These are phyloP conservation scores for Venturia asperata DNA, from an alignment of 2,329 filamentous ascomycete genomes.

Conservation along the genomic window DNA sequence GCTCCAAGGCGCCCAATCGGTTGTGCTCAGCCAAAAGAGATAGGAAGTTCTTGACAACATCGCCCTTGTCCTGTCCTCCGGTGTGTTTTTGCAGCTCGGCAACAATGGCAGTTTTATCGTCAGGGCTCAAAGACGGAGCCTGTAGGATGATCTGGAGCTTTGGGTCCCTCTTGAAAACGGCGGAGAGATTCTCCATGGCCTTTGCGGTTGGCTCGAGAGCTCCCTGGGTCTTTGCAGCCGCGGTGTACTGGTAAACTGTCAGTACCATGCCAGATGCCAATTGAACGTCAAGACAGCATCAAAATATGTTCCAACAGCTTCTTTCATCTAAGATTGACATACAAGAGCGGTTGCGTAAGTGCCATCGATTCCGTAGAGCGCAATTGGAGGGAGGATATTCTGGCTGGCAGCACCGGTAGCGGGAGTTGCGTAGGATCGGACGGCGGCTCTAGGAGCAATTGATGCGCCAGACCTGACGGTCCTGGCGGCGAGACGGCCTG, in stretches of 20 bases:
- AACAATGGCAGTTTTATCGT: conserved; percentile 82
- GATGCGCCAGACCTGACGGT: conserved; percentile 17
- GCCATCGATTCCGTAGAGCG: conserved; percentile 92
- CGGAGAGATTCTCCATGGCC: conserved; percentile 64
- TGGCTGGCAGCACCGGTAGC: conserved; percentile 50
- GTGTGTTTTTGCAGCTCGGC: conserved; percentile 80
- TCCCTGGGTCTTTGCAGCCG: conserved; percentile 77
- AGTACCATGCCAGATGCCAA: conserved; percentile 4
- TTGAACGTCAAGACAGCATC: background rate
- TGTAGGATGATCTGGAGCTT: conserved; percentile 71
- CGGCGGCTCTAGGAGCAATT: conserved; percentile 43
- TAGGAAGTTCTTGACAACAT: conserved; percentile 92
- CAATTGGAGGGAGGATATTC: conserved; percentile 67
- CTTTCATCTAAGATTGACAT: conserved; percentile 40
- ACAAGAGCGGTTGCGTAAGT: conserved; percentile 98
- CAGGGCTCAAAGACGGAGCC: conserved; percentile 68
- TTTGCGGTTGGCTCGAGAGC: conserved; percentile 78
- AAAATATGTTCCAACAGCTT: background rate
- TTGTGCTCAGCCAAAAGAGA: conserved; percentile 91
- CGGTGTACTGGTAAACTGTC: conserved; percentile 63
- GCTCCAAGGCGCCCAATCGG: conserved; percentile 73
- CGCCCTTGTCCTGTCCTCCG: conserved; percentile 59
- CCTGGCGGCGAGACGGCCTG: conserved; percentile 17
- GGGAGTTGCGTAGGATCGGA: conserved; percentile 69
- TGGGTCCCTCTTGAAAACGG: conserved; percentile 70